A percentile compares a stretch with the other conserved stretches of the same genome.
Conservation (phyloP, 2,329 filamentous ascomycete genomes). For the Aureobasidium sp. region DNA sequence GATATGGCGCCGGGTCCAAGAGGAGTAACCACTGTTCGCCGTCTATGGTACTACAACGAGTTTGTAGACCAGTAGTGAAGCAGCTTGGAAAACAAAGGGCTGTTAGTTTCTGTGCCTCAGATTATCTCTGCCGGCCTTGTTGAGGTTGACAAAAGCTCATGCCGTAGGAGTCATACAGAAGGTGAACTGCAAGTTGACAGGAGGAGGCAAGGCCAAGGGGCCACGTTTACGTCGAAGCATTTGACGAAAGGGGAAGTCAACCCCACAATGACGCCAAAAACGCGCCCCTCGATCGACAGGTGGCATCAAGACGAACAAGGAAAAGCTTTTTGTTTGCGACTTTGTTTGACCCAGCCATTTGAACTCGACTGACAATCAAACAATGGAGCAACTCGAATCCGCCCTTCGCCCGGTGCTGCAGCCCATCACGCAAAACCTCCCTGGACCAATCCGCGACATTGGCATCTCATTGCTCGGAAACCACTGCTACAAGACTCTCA, state of each 20-base stretch:
- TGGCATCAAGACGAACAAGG: conserved; percentile 4
- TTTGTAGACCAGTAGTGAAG: too few relatives aligned
- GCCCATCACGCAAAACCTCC: conserved; percentile 57
- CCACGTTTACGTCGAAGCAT: conserved; percentile 2
- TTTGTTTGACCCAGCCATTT: background rate
- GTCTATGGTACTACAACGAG: too few relatives aligned
- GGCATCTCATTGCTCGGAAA: conserved; percentile 82
- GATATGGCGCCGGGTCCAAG: too few relatives aligned
- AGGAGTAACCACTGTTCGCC: too few relatives aligned
- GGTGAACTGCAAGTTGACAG: background rate
- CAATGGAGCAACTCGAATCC: conserved; percentile 51
- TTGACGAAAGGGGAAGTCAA: conserved; percentile 4
- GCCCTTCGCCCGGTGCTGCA: conserved; percentile 47
- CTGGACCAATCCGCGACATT: conserved; percentile 76
- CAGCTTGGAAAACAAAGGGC: too few relatives aligned
- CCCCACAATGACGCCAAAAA: conserved; percentile 11
- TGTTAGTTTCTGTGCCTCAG: too few relatives aligned
- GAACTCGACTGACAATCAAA: conserved; percentile 17
- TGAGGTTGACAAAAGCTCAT: background rate
- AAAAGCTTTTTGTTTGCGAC: conserved; percentile 6
- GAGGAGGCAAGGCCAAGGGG: background rate
- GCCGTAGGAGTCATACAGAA: too few relatives aligned
- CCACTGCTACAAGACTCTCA: conserved; percentile 84
- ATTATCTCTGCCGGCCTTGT: too few relatives aligned
- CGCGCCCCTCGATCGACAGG: conserved; percentile 4